Evolutionary conservation across 306 rosid species (phyloP).

Genomic region (Rosa lucieae): DNA sequence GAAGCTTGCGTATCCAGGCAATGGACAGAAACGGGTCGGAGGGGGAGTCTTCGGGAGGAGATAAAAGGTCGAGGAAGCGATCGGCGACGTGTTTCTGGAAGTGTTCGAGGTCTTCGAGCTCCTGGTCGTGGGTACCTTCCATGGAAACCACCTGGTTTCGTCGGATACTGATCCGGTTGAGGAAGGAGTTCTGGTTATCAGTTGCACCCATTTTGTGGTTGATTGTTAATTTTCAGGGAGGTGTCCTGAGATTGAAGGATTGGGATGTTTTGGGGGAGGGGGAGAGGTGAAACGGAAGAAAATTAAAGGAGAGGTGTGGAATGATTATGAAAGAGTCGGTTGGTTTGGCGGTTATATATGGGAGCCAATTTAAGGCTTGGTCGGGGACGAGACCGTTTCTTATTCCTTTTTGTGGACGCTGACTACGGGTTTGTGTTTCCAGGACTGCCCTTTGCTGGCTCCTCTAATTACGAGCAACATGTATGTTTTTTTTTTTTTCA

Average conservation of each 20-base stretch:
- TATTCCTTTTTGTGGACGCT: slow-evolving; percentile 29
- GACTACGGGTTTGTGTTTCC: slow-evolving; percentile 28
- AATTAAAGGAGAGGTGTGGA: slow-evolving; percentile 19
- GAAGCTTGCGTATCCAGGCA: slow-evolving; percentile 67
- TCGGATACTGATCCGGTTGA: slow-evolving; percentile 87
- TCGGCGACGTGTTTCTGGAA: slow-evolving; percentile 75
- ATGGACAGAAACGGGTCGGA: slow-evolving; percentile 57
- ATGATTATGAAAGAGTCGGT: slow-evolving; percentile 13
- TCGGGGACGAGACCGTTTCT: slow-evolving; percentile 41
- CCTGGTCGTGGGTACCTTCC: slow-evolving; percentile 79
- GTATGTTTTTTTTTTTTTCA: too few species aligned
- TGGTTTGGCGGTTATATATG: slow-evolving; percentile 31
- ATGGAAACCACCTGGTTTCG: slow-evolving; percentile 84
- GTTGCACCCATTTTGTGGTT: slow-evolving; percentile 68
- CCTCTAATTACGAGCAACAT: background rate
- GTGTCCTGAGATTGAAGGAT: background rate
- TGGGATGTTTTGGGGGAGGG: background rate
- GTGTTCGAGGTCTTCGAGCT: slow-evolving; percentile 76
- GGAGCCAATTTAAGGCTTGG: slow-evolving; percentile 33
- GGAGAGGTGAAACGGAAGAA: background rate
- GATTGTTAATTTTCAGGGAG: background rate
- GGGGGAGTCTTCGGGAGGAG: slow-evolving; percentile 46
- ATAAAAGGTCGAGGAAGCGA: slow-evolving; percentile 57
- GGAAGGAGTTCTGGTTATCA: slow-evolving; percentile 75
- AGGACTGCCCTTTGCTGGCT: background rate